Conservation (phyloP, 768 basidiomycete genomes). For the Lactarius hatsudake region DNA sequence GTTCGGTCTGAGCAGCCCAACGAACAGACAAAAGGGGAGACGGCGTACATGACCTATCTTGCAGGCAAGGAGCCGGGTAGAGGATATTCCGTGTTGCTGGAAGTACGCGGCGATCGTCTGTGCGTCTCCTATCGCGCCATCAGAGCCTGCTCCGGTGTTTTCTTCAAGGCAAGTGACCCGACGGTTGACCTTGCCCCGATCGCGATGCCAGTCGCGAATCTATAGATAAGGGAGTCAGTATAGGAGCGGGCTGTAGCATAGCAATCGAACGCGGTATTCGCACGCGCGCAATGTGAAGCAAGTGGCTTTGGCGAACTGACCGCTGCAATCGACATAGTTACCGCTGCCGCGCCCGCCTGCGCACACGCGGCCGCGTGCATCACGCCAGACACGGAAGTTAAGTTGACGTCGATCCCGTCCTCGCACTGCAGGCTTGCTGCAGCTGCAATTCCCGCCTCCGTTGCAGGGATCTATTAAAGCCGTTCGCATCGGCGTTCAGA, state of each 20-base stretch:
- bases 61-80: slow-evolving; percentile 10
- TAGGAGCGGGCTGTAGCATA: background rate
- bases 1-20: background rate
- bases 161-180: background rate
- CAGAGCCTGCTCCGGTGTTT: background rate
- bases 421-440: slow-evolving; percentile 40
- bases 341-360: slow-evolving; percentile 46
- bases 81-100: slow-evolving; percentile 11
- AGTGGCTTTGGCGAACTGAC: slow-evolving; percentile 37
- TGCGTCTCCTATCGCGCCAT: slow-evolving; percentile 9
- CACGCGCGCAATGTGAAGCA: background rate
- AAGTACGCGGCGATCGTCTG: slow-evolving; percentile 27
- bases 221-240: background rate
- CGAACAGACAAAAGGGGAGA: background rate
- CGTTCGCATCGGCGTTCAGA: background rate
- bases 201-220: slow-evolving; percentile 20
- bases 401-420: slow-evolving; percentile 47
- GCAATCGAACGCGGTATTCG: background rate
- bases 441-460: slow-evolving; percentile 50
- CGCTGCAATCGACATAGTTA: slow-evolving; percentile 49
- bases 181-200: background rate
- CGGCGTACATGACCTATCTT: slow-evolving; percentile 21
- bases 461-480: slow-evolving; percentile 51
- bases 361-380: slow-evolving; percentile 55
- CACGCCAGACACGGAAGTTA: slow-evolving; percentile 52